Evolutionary conservation across 768 basidiomycete genomes (phyloP).

Genomic region (Hericium erinaceus): DNA sequence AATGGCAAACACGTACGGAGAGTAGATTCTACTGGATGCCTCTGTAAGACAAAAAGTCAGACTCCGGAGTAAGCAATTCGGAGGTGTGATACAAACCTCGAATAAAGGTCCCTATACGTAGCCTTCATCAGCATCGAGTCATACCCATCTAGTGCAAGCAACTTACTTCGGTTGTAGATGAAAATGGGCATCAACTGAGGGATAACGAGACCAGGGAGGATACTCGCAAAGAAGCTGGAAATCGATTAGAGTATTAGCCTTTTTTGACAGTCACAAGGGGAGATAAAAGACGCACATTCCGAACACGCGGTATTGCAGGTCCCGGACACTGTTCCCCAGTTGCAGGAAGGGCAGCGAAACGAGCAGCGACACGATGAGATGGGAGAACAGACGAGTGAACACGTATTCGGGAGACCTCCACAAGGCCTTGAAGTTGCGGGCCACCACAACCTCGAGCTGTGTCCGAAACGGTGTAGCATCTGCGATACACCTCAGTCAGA

Average conservation of each 20-base stretch:
- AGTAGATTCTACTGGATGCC: conserved; percentile 80
- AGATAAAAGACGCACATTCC: conserved; percentile 33
- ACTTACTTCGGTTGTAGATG: conserved; percentile 48
- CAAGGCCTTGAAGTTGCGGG: conserved; percentile 62
- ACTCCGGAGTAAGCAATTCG: no score
- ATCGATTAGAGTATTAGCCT: background rate
- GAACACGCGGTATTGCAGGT: conserved; percentile 77
- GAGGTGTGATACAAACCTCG: background rate
- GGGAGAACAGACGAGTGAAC: conserved; percentile 74
- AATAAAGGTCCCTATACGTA: background rate
- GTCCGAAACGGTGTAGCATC: conserved; percentile 52
- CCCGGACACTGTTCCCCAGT: conserved; percentile 52
- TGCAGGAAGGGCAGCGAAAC: conserved; percentile 77
- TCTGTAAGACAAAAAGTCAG: conserved; percentile 35
- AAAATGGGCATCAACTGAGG: conserved; percentile 78
- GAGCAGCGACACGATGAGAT: conserved; percentile 59
- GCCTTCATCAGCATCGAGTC: background rate
- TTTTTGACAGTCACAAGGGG: background rate
- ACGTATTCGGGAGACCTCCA: conserved; percentile 86
- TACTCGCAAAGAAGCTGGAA: conserved; percentile 45
- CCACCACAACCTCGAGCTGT: conserved; percentile 62
- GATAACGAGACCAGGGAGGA: conserved; percentile 74
- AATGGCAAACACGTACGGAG: conserved; percentile 76
- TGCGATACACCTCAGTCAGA: conserved; percentile 24
- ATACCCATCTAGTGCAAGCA: background rate